Conservation (phyloP, 768 basidiomycete genomes). For the Leucosporidium yakuticum region DNA sequence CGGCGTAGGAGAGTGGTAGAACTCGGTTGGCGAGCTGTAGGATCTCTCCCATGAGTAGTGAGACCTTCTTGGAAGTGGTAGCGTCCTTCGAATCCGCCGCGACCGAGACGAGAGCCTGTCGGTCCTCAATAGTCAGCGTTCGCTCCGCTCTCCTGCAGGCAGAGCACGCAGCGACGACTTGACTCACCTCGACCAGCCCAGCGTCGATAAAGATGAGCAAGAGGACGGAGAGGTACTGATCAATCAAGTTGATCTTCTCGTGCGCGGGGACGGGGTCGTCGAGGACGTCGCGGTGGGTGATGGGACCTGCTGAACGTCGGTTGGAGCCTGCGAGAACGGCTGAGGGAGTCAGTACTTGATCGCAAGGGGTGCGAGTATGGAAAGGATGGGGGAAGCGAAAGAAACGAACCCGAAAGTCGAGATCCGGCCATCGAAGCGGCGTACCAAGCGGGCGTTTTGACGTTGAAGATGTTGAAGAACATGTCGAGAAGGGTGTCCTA, state of each 20-base stretch:
- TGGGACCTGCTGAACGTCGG: neutral
- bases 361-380: constrained; percentile 7
- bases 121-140: neutral
- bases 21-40: constrained; percentile 82
- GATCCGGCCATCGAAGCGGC: constrained; percentile 84
- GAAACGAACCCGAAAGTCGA: constrained; percentile 48
- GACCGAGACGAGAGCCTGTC: constrained; percentile 74
- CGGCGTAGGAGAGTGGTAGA: constrained; percentile 71
- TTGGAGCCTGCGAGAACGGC: too few species aligned
- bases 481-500: constrained; percentile 90
- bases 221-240: constrained; percentile 84
- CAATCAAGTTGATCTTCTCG: constrained; percentile 72
- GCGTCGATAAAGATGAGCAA: constrained; percentile 77
- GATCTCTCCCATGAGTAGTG: constrained; percentile 81
- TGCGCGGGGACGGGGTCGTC: neutral
- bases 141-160: neutral
- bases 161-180: neutral
- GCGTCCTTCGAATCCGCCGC: constrained; percentile 62
- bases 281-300: neutral
- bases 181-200: constrained; percentile 77
- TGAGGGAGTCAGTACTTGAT: neutral
- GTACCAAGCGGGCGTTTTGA: constrained; percentile 88
- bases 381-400: constrained; percentile 5
- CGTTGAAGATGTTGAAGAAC: constrained; percentile 87
- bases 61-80: constrained; percentile 59